Base-by-base conservation (phyloP, 176 grass and related monocot genomes). In the Aegilops bicornis region DNA sequence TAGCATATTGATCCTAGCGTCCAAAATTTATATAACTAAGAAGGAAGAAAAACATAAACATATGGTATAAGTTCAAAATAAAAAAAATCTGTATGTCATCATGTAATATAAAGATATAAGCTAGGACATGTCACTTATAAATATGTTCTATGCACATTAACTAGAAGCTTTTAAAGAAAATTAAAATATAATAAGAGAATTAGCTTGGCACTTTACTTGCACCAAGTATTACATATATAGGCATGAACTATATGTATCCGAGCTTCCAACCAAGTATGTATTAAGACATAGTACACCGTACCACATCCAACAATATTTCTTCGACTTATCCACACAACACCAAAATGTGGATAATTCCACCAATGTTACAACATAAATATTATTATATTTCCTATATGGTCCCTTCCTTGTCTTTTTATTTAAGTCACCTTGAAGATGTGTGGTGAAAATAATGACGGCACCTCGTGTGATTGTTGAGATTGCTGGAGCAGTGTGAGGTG, bases 401-500 rank as follows among this genome's bases (percentile, higher is more conserved):
- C 15, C 24, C 37, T 4, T 73, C 0, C n/a, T 45, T 25, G n/a
- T 24, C 16, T 3, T 64, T 43, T 43, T 5, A 73, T 13, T 24
- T 15, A 73, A 73, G 3, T 23, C 7, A 15, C 2, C 22, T 73
- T 23, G 39, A 73, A 47, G 20, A 11, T 74, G n/a, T 15, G n/a
- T 74, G 39, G 15, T 14, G 25, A 31, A 31, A 5, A 66, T 47
- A 43, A 10, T 19, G 4, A 79, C 6, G 12, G 0, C 11, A 7
- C 4, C 10, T 14, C 23, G 2, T 27, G 11, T 14, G 16, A 11
- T 36, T 73, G 8, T 25, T 76, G 89, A 43, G 62, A 71, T 35
- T 91, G 22, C 20, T 79, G 64, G 22, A 3, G 17, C 6, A 4
- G 25, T 33, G 40, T 47, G 66, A 94, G 86, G 67, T 63, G 69